Percentiles rank a stretch among this genome's conserved stretches.
These are phyloP conservation scores for Laburnicola sp. DNA, from an alignment of 2,329 filamentous ascomycete genomes.

Conservation along the genomic window DNA sequence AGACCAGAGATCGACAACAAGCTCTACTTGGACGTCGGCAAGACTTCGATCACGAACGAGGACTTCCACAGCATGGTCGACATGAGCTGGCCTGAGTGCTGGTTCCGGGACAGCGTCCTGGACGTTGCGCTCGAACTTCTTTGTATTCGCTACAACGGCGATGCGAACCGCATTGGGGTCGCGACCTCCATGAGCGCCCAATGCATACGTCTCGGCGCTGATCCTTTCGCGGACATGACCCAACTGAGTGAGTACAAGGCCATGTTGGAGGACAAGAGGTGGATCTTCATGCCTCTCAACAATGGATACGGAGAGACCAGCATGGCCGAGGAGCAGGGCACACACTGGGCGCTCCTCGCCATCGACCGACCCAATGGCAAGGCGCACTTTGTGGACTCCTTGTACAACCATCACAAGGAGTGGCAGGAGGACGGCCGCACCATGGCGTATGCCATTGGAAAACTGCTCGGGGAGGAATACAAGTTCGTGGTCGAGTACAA, in stretches of 20 bases:
- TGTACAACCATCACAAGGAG: neutral
- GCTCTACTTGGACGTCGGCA: constrained; percentile 20
- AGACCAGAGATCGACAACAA: constrained; percentile 5
- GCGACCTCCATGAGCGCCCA: constrained; percentile 20
- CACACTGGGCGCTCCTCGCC: constrained; percentile 29
- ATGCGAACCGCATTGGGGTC: constrained; percentile 20
- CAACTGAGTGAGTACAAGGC: constrained; percentile 10
- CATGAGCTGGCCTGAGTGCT: constrained; percentile 2
- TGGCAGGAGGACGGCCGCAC: neutral
- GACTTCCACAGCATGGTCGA: constrained; percentile 13
- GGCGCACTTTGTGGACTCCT: constrained; percentile 26
- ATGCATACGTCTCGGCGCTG: constrained; percentile 12
- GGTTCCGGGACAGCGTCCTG: constrained; percentile 26
- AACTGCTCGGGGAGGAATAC: constrained; percentile 20
- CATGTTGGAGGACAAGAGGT: constrained; percentile 18
- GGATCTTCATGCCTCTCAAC: constrained; percentile 33
- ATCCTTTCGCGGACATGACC: constrained; percentile 8
- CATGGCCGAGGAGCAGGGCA: constrained; percentile 4
- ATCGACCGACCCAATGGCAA: constrained; percentile 13
- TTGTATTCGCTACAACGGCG: constrained; percentile 7
- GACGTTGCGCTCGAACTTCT: constrained; percentile 27
- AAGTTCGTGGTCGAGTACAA: neutral
- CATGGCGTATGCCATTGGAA: constrained; percentile 12
- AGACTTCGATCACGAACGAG: constrained; percentile 17
- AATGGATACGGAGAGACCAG: constrained; percentile 17